phyloP scores from a whole-genome alignment of 305 asterid species.

The Solanum hybrid region DNA sequence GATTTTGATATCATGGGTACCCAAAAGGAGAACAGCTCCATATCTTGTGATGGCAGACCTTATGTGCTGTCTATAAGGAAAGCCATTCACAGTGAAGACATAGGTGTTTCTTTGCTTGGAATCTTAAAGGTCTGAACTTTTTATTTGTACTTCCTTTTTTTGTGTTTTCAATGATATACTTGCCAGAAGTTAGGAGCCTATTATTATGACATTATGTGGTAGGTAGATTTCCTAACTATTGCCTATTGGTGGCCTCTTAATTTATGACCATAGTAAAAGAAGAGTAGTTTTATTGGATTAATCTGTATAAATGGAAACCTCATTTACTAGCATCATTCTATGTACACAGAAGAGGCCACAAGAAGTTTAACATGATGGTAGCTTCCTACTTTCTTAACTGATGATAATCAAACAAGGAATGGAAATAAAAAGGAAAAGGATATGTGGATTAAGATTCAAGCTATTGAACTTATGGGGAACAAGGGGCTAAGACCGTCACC shows the following conservation, averaged over 20 bases:
- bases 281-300: neutral
- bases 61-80: slow-evolving; percentile 33
- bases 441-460: neutral
- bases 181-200: neutral
- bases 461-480: neutral
- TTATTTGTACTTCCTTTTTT: neutral
- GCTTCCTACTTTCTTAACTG: neutral
- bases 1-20: slow-evolving; percentile 20
- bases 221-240: slow-evolving; percentile 1
- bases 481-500: neutral
- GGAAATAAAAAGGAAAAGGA: neutral
- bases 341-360: neutral
- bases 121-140: slow-evolving; percentile 47
- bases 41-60: slow-evolving; percentile 51
- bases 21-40: slow-evolving; percentile 12
- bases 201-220: neutral
- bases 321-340: neutral
- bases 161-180: neutral
- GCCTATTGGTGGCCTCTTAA: neutral
- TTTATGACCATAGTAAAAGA: neutral
- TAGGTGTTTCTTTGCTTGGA: slow-evolving; percentile 62
- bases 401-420: neutral
- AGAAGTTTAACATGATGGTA: neutral
- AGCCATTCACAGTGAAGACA: slow-evolving; percentile 40
- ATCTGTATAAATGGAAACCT: neutral